These are phyloP conservation scores for Monilinia laxa DNA, from an alignment of 2,329 filamentous ascomycete species.

Conservation along the genomic window DNA sequence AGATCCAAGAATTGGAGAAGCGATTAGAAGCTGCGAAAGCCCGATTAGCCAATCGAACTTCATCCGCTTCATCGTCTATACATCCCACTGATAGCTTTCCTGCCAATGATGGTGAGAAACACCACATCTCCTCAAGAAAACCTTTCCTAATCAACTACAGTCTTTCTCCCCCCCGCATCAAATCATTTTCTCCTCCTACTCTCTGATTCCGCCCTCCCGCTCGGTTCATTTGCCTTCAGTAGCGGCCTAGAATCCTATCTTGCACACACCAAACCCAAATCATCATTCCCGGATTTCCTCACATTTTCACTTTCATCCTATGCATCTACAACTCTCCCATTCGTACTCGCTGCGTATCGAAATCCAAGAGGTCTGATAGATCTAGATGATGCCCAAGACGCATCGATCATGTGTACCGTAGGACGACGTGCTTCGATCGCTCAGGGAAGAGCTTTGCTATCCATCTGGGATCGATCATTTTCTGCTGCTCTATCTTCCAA, in stretches of 20 bases:
- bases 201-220: slow-evolving; percentile 76
- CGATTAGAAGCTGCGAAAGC: slow-evolving; percentile 45
- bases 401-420: slow-evolving; percentile 75
- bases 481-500: slow-evolving; percentile 42
- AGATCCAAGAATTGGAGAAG: slow-evolving; percentile 59
- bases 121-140: background rate
- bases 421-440: slow-evolving; percentile 71
- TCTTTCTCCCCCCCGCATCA: slow-evolving; percentile 30
- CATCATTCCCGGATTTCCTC: slow-evolving; percentile 65
- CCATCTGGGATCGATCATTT: slow-evolving; percentile 74
- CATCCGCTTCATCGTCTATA: slow-evolving; percentile 31
- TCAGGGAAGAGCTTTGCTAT: slow-evolving; percentile 72
- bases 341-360: slow-evolving; percentile 67
- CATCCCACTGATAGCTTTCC: slow-evolving; percentile 29
- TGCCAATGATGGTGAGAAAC: slow-evolving; percentile 8
- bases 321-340: slow-evolving; percentile 71
- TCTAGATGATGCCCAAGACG: slow-evolving; percentile 75
- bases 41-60: slow-evolving; percentile 43
- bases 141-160: slow-evolving; percentile 27
- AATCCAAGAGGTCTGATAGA: slow-evolving; percentile 50
- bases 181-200: slow-evolving; percentile 72
- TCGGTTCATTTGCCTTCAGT: slow-evolving; percentile 86
- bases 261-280: slow-evolving; percentile 57
- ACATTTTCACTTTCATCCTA: slow-evolving; percentile 68
- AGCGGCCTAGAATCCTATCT: slow-evolving; percentile 80